Percentiles rank a stretch among this genome's conserved stretches.
Evolutionary conservation across 179 eudicot genomes (phyloP).

Genomic region (Beta lomatogona): DNA sequence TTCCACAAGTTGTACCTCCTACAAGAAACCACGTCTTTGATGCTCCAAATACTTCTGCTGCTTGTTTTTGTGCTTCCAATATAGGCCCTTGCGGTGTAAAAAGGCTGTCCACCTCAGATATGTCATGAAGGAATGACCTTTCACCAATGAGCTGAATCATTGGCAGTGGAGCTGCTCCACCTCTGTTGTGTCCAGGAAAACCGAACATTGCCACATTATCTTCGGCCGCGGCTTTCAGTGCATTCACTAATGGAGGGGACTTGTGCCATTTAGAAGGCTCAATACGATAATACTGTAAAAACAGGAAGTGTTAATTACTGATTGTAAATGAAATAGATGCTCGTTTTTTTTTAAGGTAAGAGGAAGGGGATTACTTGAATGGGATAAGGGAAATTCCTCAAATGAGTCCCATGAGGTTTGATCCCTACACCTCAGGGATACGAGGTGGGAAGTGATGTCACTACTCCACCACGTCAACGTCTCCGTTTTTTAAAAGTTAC

Average conservation of each 20-base stretch:
- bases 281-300: not conserved
- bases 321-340: too few relatives aligned
- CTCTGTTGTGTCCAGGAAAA: slow-evolving; percentile 77
- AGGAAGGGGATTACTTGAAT: too few relatives aligned
- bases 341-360: too few relatives aligned
- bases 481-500: too few relatives aligned
- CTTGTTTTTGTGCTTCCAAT: slow-evolving; percentile 27
- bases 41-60: slow-evolving; percentile 49
- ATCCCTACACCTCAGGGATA: too few relatives aligned
- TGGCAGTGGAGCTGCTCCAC: slow-evolving; percentile 63
- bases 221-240: slow-evolving; percentile 57
- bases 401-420: too few relatives aligned
- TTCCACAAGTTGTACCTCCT: slow-evolving; percentile 76
- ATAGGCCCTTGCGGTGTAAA: slow-evolving; percentile 62
- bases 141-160: not conserved
- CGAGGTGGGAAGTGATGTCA: too few relatives aligned
- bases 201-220: slow-evolving; percentile 61
- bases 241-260: not conserved
- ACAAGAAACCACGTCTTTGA: slow-evolving; percentile 52
- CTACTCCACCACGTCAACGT: too few relatives aligned
- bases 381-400: too few relatives aligned
- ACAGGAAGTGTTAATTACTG: too few relatives aligned
- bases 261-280: not conserved
- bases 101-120: slow-evolving; percentile 59
- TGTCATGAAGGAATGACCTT: slow-evolving; percentile 51